Evolutionary conservation across 768 basidiomycete species (phyloP).

Genomic region (Pilatotrama ljubarskyi): DNA sequence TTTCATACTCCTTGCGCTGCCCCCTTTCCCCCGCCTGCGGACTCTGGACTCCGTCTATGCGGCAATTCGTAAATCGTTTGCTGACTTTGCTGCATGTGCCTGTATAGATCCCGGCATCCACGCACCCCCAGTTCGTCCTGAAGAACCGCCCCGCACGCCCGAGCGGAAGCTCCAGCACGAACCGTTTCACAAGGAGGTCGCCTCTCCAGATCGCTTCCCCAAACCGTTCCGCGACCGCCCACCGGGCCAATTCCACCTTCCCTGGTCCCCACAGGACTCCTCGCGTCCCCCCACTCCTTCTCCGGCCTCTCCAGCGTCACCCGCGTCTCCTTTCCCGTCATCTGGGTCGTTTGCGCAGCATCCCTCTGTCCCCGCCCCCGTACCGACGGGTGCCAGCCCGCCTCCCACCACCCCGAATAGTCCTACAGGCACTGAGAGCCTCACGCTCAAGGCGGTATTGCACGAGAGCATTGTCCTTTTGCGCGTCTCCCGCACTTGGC

Average conservation of each 20-base stretch:
- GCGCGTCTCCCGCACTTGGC: slow-evolving; percentile 47
- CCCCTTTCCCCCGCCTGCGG: background rate
- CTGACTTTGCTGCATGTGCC: slow-evolving; percentile 5
- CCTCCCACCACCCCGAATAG: slow-evolving; percentile 31
- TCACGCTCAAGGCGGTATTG: slow-evolving; percentile 67
- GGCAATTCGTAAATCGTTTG: background rate
- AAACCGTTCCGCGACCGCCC: slow-evolving; percentile 34
- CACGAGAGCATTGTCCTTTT: slow-evolving; percentile 64
- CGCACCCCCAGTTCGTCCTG: slow-evolving; percentile 9
- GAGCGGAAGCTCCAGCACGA: slow-evolving; percentile 21
- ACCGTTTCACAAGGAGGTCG: slow-evolving; percentile 19
- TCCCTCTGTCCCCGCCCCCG: background rate
- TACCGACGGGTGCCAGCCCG: slow-evolving; percentile 26
- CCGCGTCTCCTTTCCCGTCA: background rate
- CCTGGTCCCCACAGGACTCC: slow-evolving; percentile 24
- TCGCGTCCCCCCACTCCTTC: slow-evolving; percentile 16
- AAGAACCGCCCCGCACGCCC: slow-evolving; percentile 13
- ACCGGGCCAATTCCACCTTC: slow-evolving; percentile 31
- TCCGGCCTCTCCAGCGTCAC: background rate
- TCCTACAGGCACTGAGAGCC: slow-evolving; percentile 27
- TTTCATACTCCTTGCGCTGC: too few species aligned
- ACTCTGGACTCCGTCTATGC: background rate
- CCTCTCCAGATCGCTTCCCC: slow-evolving; percentile 33
- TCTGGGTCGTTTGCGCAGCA: slow-evolving; percentile 1
- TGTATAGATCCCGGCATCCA: slow-evolving; percentile 24